A percentile compares a stretch with the other conserved stretches of the same genome.
Conservation (phyloP, 2,329 filamentous ascomycete genomes). For the Hymenoscyphus occultus region DNA sequence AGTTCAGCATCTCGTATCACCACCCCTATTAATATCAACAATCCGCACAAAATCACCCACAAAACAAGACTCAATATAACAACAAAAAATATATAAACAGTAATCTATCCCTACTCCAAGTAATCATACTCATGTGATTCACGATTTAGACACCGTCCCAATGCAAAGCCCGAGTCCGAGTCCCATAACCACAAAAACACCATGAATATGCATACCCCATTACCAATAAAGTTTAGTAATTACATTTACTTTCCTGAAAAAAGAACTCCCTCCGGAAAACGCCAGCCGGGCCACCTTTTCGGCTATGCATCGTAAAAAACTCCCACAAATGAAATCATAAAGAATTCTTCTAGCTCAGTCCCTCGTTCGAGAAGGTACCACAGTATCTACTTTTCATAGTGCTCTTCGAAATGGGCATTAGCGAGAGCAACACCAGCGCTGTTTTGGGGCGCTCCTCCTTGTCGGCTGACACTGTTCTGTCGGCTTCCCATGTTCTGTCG, state of each 20-base stretch:
- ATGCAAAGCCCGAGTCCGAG: not conserved
- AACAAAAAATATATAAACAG: no score
- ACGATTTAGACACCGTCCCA: no score
- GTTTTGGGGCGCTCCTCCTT: conserved; percentile 13
- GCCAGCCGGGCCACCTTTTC: not conserved
- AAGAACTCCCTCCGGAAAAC: not conserved
- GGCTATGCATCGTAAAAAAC: not conserved
- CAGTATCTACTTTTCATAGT: not conserved
- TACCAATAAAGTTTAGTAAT: not conserved
- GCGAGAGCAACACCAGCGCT: conserved; percentile 8
- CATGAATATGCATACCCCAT: not conserved
- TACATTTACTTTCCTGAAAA: not conserved
- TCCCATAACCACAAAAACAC: not conserved
- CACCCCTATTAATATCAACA: no score
- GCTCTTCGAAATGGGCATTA: not conserved
- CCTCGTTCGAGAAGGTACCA: no score
- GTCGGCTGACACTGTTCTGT: conserved; percentile 17
- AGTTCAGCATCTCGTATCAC: no score
- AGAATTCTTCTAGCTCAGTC: not conserved
- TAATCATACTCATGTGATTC: no score
- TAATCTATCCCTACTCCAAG: no score
- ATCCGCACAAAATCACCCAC: no score
- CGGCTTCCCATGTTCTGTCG: conserved; percentile 19
- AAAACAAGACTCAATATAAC: no score
- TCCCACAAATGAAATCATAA: not conserved